phyloP scores from a whole-genome alignment of 2,329 filamentous ascomycete genomes.

The Penicillium italicum region DNA sequence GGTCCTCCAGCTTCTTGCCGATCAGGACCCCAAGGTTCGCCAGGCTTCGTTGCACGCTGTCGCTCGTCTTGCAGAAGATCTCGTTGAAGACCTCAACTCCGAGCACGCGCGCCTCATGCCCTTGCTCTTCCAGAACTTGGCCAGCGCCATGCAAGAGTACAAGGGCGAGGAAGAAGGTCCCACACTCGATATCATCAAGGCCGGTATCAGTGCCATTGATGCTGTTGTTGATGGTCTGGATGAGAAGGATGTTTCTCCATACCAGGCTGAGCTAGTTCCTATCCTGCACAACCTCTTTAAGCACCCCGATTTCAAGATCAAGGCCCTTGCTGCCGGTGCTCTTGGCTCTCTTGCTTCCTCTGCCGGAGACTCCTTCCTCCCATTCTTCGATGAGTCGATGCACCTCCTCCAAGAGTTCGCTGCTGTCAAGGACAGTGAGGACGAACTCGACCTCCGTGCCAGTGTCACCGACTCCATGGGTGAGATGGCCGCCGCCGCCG shows the following conservation, averaged over 20 bases:
- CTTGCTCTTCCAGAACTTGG: conserved; percentile 81
- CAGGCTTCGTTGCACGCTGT: conserved; percentile 83
- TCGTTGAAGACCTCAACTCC: conserved; percentile 81
- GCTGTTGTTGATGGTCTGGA: conserved; percentile 79
- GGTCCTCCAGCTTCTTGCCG: conserved; percentile 76
- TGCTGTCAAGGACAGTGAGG: conserved; percentile 79
- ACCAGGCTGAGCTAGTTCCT: conserved; percentile 77
- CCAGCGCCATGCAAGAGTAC: conserved; percentile 68
- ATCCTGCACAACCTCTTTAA: conserved; percentile 79
- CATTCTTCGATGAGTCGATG: conserved; percentile 93
- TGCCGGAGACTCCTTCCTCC: conserved; percentile 75
- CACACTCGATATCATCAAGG: conserved; percentile 81
- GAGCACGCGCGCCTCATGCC: conserved; percentile 83
- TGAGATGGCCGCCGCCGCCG: conserved; percentile 85
- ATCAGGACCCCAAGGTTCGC: conserved; percentile 78
- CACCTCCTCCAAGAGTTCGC: conserved; percentile 80
- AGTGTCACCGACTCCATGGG: conserved; percentile 91
- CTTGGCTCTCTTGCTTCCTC: conserved; percentile 87
- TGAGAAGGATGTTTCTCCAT: conserved; percentile 72
- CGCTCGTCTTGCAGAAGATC: conserved; percentile 86
- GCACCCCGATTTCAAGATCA: conserved; percentile 83
- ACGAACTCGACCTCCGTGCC: conserved; percentile 84
- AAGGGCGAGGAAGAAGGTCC: conserved; percentile 65
- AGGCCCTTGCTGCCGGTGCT: conserved; percentile 82
- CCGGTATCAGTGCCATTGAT: conserved; percentile 85